Percentiles rank a stretch among this genome's conserved stretches.
Evolutionary conservation across 148 eudicot genomes (phyloP).

Genomic region (Chenopodium quinoa): DNA sequence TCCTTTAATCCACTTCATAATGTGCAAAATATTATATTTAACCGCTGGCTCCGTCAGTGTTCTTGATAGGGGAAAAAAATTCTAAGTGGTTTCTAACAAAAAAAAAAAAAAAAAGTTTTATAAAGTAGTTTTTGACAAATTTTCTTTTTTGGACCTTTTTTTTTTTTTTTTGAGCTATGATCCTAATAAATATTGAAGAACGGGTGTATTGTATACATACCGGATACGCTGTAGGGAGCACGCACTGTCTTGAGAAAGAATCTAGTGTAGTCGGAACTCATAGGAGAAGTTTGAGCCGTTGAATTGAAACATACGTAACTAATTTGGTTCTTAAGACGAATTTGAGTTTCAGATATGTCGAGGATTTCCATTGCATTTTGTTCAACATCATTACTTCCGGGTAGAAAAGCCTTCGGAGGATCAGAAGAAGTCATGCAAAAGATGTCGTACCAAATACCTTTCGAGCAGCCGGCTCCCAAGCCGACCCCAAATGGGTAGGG

Average conservation of each 20-base stretch:
- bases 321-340: conserved; percentile 22
- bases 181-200: too few relatives aligned
- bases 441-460: conserved; percentile 24
- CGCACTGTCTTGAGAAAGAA: neutral
- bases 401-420: conserved; percentile 39
- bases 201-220: neutral
- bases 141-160: too few relatives aligned
- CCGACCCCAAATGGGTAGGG: conserved; percentile 62
- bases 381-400: neutral
- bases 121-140: too few relatives aligned
- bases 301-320: conserved; percentile 22
- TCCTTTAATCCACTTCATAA: too few relatives aligned
- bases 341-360: conserved; percentile 26
- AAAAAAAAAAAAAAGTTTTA: too few relatives aligned
- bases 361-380: conserved; percentile 11
- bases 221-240: conserved; percentile 31
- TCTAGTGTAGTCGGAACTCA: neutral
- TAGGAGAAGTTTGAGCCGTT: neutral
- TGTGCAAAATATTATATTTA: too few relatives aligned
- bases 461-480: conserved; percentile 29
- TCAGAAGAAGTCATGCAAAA: conserved; percentile 29
- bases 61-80: too few relatives aligned
- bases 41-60: too few relatives aligned
- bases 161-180: too few relatives aligned
- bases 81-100: too few relatives aligned